Conservation (phyloP, 2,329 filamentous ascomycete species). For the Claviceps fusiformis region DNA sequence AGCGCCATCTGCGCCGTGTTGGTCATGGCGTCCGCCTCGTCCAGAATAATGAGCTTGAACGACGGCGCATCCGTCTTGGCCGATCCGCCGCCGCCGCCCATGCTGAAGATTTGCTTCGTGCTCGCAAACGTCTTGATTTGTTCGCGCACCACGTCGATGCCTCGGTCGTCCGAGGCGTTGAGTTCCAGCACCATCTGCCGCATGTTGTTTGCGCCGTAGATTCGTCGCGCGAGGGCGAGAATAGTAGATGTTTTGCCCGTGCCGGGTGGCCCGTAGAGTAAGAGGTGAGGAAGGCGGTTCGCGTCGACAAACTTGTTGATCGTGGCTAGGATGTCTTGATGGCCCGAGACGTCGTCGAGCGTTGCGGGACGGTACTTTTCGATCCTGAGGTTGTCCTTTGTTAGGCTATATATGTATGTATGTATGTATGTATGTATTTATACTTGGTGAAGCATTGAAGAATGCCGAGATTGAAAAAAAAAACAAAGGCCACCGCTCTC, state of each 20-base stretch:
- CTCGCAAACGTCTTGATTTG: conserved; percentile 99
- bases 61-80: neutral
- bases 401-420: neutral
- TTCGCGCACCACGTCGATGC: conserved; percentile 94
- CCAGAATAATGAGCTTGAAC: conserved; percentile 93
- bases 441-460: neutral
- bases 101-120: conserved; percentile 88
- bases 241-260: conserved; percentile 97
- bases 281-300: conserved; percentile 86
- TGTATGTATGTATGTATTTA: neutral
- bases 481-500: conserved; percentile 11
- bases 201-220: conserved; percentile 86
- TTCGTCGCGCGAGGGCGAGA: conserved; percentile 78
- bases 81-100: conserved; percentile 48
- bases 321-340: conserved; percentile 92
- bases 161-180: conserved; percentile 92
- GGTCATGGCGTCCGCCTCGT: conserved; percentile 99
- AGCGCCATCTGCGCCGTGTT: conserved; percentile 95
- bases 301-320: conserved; percentile 96
- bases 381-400: conserved; percentile 45
- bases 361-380: conserved; percentile 91
- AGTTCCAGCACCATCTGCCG: conserved; percentile 97
- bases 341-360: conserved; percentile 84
- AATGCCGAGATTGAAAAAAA: too few relatives aligned
- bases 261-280: conserved; percentile 91